Evolutionary conservation across 1,284 basidiomycete species (phyloP).

Genomic region (Malassezia globosa): DNA sequence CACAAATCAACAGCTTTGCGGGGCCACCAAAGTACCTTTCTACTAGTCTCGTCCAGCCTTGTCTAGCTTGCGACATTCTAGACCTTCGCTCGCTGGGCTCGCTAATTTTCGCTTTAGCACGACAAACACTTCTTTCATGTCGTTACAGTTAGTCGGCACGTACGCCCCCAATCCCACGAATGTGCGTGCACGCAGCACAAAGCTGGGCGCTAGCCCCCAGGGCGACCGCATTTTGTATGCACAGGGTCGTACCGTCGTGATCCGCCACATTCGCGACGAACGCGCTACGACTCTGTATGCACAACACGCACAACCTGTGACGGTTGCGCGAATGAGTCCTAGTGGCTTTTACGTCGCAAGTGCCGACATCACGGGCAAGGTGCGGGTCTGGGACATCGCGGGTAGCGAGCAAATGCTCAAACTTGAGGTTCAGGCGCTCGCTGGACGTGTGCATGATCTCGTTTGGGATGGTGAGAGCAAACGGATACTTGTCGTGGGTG

Average conservation of each 20-base stretch:
- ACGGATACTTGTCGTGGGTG: constrained; percentile 88
- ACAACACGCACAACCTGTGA: constrained; percentile 72
- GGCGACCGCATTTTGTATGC: constrained; percentile 77
- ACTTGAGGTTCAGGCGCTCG: constrained; percentile 58
- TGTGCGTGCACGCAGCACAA: constrained; percentile 61
- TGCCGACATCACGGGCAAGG: constrained; percentile 32
- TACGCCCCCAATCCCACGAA: constrained; percentile 36
- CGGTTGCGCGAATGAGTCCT: constrained; percentile 81
- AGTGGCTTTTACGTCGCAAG: constrained; percentile 92
- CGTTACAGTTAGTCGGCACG: constrained; percentile 3
- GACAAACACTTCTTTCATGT: constrained; percentile 12
- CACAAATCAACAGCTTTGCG: too few species aligned
- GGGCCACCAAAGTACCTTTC: too few species aligned
- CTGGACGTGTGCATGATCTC: constrained; percentile 78
- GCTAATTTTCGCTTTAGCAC: too few species aligned
- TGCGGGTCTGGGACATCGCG: constrained; percentile 84
- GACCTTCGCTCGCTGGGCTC: background rate
- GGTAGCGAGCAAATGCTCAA: constrained; percentile 77
- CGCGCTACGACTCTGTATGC: constrained; percentile 53
- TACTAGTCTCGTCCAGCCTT: too few species aligned
- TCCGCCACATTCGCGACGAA: constrained; percentile 19
- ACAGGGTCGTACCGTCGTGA: constrained; percentile 65
- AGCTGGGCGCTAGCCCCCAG: constrained; percentile 60
- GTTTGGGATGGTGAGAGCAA: constrained; percentile 89
- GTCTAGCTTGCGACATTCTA: too few species aligned